A percentile compares a stretch with the other conserved stretches of the same genome.
These are phyloP conservation scores for Omphalotus olearius DNA, from an alignment of 1,284 basidiomycete species.

Conservation along the genomic window DNA sequence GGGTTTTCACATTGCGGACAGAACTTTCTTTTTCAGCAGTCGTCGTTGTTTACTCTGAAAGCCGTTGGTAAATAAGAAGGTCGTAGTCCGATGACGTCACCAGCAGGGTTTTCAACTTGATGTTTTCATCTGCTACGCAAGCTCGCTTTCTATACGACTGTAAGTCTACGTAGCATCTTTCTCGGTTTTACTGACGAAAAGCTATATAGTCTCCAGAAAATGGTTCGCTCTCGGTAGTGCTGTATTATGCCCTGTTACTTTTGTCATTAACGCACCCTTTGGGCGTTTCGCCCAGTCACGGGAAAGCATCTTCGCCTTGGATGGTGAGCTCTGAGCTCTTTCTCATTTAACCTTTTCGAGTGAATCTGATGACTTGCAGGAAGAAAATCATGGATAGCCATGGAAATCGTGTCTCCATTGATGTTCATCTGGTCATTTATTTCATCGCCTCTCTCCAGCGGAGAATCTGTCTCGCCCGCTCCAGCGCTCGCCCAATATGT, in stretches of 20 bases:
- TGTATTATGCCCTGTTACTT: slow-evolving; percentile 23
- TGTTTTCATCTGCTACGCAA: neutral
- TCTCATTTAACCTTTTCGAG: neutral
- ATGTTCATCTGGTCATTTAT: slow-evolving; percentile 50
- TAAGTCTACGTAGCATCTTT: neutral
- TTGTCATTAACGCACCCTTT: slow-evolving; percentile 66
- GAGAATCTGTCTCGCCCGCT: slow-evolving; percentile 30
- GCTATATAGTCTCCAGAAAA: slow-evolving; percentile 10
- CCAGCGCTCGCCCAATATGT: slow-evolving; percentile 48
- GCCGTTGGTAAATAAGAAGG: no score
- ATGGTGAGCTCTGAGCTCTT: slow-evolving; percentile 38
- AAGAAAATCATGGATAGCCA: slow-evolving; percentile 72
- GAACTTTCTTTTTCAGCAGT: no score
- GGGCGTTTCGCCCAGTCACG: slow-evolving; percentile 63
- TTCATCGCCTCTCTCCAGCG: slow-evolving; percentile 39
- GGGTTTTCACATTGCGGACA: slow-evolving; percentile 2
- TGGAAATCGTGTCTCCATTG: slow-evolving; percentile 81
- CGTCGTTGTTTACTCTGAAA: no score
- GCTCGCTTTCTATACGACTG: neutral
- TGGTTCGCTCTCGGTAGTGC: slow-evolving; percentile 20
- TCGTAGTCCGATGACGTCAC: no score
- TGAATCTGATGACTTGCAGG: slow-evolving; percentile 20
- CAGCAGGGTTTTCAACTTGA: no score
- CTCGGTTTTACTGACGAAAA: neutral
- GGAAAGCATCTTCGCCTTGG: slow-evolving; percentile 44